Evolutionary conservation across 2,329 filamentous ascomycete genomes (phyloP).

Genomic region (Microdochium trichocladiopsis): DNA sequence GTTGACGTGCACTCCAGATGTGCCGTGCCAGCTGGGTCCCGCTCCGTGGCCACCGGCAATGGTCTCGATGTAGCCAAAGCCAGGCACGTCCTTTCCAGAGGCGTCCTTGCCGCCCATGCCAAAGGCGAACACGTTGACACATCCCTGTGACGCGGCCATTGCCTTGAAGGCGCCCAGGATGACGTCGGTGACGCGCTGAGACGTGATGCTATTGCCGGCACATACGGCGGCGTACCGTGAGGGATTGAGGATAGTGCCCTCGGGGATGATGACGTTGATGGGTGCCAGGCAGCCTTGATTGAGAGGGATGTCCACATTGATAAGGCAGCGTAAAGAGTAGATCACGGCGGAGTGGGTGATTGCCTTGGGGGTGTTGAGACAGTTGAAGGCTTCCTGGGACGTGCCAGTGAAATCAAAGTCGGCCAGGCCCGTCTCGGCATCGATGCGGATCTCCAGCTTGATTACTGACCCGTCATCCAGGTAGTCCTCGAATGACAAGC

Average conservation of each 20-base stretch:
- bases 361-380: conserved; percentile 69
- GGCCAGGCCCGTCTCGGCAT: conserved; percentile 64
- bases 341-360: conserved; percentile 74
- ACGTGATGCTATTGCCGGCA: conserved; percentile 69
- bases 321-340: conserved; percentile 69
- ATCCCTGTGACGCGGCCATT: conserved; percentile 66
- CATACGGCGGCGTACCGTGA: conserved; percentile 68
- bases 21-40: conserved; percentile 61
- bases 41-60: conserved; percentile 69
- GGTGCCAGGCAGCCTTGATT: conserved; percentile 73
- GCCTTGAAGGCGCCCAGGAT: conserved; percentile 69
- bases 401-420: conserved; percentile 71
- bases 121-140: conserved; percentile 74
- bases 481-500: conserved; percentile 62
- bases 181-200: conserved; percentile 69
- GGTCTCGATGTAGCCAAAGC: conserved; percentile 76
- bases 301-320: conserved; percentile 68
- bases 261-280: conserved; percentile 61
- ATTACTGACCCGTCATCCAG: conserved; percentile 78
- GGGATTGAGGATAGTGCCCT: conserved; percentile 63
- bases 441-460: conserved; percentile 61
- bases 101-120: conserved; percentile 61
- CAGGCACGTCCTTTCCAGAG: conserved; percentile 47
- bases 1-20: conserved; percentile 63
- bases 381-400: conserved; percentile 66